Percentiles rank a stretch among this genome's conserved stretches.
phyloP scores from a whole-genome alignment of 441 rosid species.

The Erodium trifolium region DNA sequence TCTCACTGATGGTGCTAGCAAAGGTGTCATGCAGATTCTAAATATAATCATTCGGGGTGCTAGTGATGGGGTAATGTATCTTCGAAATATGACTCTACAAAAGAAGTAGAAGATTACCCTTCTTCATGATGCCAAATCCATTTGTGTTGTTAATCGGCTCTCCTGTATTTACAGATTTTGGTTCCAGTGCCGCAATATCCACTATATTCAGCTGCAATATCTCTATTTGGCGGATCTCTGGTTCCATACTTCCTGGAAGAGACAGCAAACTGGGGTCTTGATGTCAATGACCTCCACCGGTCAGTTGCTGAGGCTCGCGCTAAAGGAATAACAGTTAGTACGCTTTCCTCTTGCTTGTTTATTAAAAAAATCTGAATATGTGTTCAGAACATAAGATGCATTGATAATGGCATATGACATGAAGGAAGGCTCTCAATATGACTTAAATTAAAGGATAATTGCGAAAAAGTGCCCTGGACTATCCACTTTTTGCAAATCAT shows the following conservation, averaged over 20 bases:
- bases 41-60: slow-evolving; percentile 68
- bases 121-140: slow-evolving; percentile 5
- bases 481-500: too few relatives aligned
- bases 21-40: slow-evolving; percentile 94
- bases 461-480: too few relatives aligned
- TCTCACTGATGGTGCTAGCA: slow-evolving; percentile 98
- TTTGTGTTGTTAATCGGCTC: not conserved
- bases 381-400: not conserved
- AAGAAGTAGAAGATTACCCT: not conserved
- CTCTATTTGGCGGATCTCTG: slow-evolving; percentile 84
- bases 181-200: slow-evolving; percentile 99
- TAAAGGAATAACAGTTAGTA: slow-evolving; percentile 76
- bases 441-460: not conserved
- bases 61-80: slow-evolving; percentile 67
- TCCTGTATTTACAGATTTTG: slow-evolving; percentile 45
- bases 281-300: slow-evolving; percentile 60
- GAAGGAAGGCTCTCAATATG: not conserved
- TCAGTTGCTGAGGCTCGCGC: slow-evolving; percentile 72
- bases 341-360: slow-evolving; percentile 19
- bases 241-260: slow-evolving; percentile 90
- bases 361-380: slow-evolving; percentile 6
- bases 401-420: not conserved
- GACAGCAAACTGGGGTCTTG: slow-evolving; percentile 96
- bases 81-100: slow-evolving; percentile 8
- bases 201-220: slow-evolving; percentile 87